Evolutionary conservation across 768 basidiomycete species (phyloP).

Genomic region (Auricularia sp.): DNA sequence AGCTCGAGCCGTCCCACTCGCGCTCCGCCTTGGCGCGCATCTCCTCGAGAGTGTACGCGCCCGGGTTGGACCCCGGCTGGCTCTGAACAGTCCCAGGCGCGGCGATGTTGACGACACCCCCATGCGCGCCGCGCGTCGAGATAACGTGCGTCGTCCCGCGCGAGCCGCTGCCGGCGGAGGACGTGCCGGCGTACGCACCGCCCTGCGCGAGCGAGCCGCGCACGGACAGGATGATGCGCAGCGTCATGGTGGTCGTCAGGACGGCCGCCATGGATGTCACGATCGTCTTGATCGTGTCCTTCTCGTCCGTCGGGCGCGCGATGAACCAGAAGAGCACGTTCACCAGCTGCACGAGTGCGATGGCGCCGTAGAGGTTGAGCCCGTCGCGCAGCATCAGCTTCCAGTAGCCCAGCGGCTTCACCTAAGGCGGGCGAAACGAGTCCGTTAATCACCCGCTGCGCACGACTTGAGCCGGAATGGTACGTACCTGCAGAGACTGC

Average conservation of each 20-base stretch:
- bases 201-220: slow-evolving; percentile 65
- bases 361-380: slow-evolving; percentile 74
- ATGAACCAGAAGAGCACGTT: slow-evolving; percentile 87
- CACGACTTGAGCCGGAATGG: too few species aligned
- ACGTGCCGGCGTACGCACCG: slow-evolving; percentile 52
- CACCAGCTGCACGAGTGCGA: slow-evolving; percentile 70
- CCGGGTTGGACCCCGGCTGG: slow-evolving; percentile 10
- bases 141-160: slow-evolving; percentile 38
- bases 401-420: slow-evolving; percentile 57
- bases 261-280: slow-evolving; percentile 80
- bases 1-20: slow-evolving; percentile 27
- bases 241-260: slow-evolving; percentile 78
- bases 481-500: slow-evolving; percentile 31
- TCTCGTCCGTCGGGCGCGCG: slow-evolving; percentile 47
- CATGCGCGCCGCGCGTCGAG: slow-evolving; percentile 13
- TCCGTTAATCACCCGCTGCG: too few species aligned
- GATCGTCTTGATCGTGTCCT: slow-evolving; percentile 71
- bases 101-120: slow-evolving; percentile 15
- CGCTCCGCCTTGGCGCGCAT: slow-evolving; percentile 18
- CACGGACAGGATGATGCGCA: slow-evolving; percentile 76
- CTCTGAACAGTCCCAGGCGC: slow-evolving; percentile 12
- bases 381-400: slow-evolving; percentile 86
- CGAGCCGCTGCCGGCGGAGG: slow-evolving; percentile 17
- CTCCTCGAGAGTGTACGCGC: slow-evolving; percentile 22
- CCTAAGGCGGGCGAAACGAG: slow-evolving; percentile 9